These are phyloP conservation scores for Brassica incana DNA, from an alignment of 345 rosid species.

Conservation along the genomic window DNA sequence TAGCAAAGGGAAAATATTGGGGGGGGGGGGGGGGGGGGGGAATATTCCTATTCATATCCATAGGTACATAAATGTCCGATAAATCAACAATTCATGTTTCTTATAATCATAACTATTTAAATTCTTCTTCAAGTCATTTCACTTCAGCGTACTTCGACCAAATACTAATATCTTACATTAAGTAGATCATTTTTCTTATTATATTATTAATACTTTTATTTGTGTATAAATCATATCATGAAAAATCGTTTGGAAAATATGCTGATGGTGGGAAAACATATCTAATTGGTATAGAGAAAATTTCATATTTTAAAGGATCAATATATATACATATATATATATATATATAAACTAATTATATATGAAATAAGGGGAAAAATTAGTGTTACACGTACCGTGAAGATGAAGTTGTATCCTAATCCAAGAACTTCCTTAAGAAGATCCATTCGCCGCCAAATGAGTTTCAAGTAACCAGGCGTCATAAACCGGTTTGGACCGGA, in stretches of 20 bases:
- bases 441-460: constrained; percentile 74
- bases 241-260: neutral
- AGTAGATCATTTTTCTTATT: neutral
- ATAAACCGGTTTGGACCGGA: constrained; percentile 50
- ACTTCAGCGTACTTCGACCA: neutral
- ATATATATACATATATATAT: too few species aligned
- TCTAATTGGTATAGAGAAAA: neutral
- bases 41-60: too few species aligned
- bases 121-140: neutral
- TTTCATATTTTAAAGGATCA: neutral
- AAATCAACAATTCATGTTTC: too few species aligned
- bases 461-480: constrained; percentile 54
- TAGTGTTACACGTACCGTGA: constrained; percentile 49
- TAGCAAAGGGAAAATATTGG: neutral
- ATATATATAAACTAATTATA: neutral
- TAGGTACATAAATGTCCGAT: too few species aligned
- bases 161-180: neutral
- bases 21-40: too few species aligned
- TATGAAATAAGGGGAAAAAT: neutral
- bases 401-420: constrained; percentile 66
- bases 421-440: constrained; percentile 49
- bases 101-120: too few species aligned
- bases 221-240: too few species aligned
- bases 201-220: neutral
- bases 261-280: neutral